Evolutionary conservation across 768 basidiomycete species (phyloP).

Genomic region (Tricholoma terreum): DNA sequence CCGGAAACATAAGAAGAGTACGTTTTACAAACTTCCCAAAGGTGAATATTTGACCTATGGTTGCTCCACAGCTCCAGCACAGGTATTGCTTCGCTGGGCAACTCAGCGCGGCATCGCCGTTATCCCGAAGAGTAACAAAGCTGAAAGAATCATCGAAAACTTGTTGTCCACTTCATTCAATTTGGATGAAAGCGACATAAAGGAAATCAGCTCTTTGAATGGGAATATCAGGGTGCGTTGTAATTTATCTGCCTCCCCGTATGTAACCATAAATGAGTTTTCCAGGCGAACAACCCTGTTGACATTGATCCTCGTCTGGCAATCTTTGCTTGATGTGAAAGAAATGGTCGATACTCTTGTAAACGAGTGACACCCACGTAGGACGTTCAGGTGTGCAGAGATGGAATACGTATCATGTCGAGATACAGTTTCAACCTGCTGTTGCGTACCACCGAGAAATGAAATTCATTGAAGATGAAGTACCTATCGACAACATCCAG

Average conservation of each 20-base stretch:
- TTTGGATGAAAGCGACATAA: constrained; percentile 56
- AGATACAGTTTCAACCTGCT: too few species aligned
- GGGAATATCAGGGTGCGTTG: constrained; percentile 57
- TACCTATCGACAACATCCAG: too few species aligned
- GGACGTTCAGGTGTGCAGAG: too few species aligned
- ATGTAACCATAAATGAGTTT: constrained; percentile 5
- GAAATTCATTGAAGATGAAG: too few species aligned
- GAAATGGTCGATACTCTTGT: too few species aligned
- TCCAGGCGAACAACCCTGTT: constrained; percentile 66
- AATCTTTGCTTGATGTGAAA: constrained; percentile 59
- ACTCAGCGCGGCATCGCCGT: constrained; percentile 72
- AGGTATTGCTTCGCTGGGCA: constrained; percentile 77
- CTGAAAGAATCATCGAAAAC: constrained; percentile 50
- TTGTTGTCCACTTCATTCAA: constrained; percentile 37
- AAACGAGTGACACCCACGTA: too few species aligned
- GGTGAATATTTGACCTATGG: not conserved
- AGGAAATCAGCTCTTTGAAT: constrained; percentile 58
- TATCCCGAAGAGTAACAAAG: constrained; percentile 66
- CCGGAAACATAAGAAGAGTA: constrained; percentile 51
- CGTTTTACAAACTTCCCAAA: not conserved
- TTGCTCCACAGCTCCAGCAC: constrained; percentile 48
- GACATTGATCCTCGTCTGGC: constrained; percentile 62
- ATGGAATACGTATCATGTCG: too few species aligned
- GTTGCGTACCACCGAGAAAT: too few species aligned
- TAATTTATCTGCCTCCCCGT: not conserved